Conservation (phyloP, 768 basidiomycete genomes). For the Lentinula lateritia region DNA sequence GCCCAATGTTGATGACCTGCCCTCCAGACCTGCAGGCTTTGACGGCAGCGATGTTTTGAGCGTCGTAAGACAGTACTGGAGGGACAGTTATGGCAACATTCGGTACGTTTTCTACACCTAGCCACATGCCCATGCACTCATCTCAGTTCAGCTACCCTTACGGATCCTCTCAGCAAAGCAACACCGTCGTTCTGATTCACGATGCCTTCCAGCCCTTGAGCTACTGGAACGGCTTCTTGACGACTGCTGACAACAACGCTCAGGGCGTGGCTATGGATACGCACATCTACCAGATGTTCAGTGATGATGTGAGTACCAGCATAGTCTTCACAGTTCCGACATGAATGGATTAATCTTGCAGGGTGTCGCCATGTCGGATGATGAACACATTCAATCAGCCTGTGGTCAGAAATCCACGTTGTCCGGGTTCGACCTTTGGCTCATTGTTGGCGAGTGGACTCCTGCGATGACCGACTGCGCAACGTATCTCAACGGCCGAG, state of each 20-base stretch:
- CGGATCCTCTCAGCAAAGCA: constrained; percentile 40
- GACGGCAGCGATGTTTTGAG: neutral
- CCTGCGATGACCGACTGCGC: constrained; percentile 75
- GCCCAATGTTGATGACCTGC: neutral
- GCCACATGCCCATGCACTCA: neutral
- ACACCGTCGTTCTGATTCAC: constrained; percentile 63
- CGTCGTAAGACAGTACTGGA: constrained; percentile 42
- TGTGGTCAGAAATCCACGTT: constrained; percentile 45
- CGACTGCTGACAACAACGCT: constrained; percentile 29
- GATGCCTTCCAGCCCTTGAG: constrained; percentile 76
- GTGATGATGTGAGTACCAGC: constrained; percentile 38
- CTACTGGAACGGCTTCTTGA: constrained; percentile 64
- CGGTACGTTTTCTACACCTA: constrained; percentile 35
- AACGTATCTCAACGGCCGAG: constrained; percentile 81
- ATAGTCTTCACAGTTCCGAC: neutral
- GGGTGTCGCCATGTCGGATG: neutral
- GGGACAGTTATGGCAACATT: constrained; percentile 70
- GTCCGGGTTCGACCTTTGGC: constrained; percentile 61
- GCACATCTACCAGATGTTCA: constrained; percentile 77
- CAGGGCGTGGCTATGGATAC: constrained; percentile 76
- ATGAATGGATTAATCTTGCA: neutral
- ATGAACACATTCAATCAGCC: constrained; percentile 50
- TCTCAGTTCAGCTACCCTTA: constrained; percentile 26
- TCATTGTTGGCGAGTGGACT: constrained; percentile 86
- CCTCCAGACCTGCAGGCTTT: constrained; percentile 3